These are phyloP conservation scores for Spiromastix sp. DNA, from an alignment of 2,329 filamentous ascomycete genomes.

Conservation along the genomic window DNA sequence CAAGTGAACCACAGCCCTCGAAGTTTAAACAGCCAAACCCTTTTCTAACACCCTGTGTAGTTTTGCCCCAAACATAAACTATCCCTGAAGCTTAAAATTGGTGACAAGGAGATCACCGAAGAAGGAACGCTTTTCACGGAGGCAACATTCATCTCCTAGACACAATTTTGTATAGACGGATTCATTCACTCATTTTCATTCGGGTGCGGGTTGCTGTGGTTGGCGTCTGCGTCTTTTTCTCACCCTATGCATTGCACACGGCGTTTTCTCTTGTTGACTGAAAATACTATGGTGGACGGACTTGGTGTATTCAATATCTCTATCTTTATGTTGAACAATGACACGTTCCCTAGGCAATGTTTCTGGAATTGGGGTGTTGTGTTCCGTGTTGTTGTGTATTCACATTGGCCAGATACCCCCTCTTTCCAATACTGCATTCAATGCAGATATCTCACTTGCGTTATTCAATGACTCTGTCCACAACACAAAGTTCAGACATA, in stretches of 20 bases:
- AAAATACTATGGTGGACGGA: not conserved
- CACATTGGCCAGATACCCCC: conserved; percentile 3
- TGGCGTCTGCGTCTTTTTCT: conserved; percentile 3
- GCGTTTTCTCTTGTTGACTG: not conserved
- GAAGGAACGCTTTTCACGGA: conserved; percentile 73
- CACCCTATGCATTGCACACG: not conserved
- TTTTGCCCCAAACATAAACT: conserved; percentile 58
- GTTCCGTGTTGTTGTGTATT: not conserved
- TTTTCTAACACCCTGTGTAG: conserved; percentile 37
- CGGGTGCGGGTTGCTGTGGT: conserved; percentile 10
- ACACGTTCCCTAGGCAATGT: not conserved
- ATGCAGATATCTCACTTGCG: too few species aligned
- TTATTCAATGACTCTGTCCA: too few species aligned
- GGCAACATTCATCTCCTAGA: conserved; percentile 83
- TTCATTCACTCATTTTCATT: conserved; percentile 17
- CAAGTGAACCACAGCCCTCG: conserved; percentile 31
- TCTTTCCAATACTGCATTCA: too few species aligned
- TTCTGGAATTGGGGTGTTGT: not conserved
- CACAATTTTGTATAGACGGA: conserved; percentile 13
- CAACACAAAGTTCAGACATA: too few species aligned
- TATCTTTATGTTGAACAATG: conserved; percentile 1
- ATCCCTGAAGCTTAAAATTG: conserved; percentile 73
- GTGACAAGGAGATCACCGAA: conserved; percentile 67
- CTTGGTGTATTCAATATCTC: not conserved
- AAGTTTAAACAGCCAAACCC: not conserved